phyloP scores from a whole-genome alignment of 192 early-diverging fungal genomes.

The Gryganskiella cystojenkinii region DNA sequence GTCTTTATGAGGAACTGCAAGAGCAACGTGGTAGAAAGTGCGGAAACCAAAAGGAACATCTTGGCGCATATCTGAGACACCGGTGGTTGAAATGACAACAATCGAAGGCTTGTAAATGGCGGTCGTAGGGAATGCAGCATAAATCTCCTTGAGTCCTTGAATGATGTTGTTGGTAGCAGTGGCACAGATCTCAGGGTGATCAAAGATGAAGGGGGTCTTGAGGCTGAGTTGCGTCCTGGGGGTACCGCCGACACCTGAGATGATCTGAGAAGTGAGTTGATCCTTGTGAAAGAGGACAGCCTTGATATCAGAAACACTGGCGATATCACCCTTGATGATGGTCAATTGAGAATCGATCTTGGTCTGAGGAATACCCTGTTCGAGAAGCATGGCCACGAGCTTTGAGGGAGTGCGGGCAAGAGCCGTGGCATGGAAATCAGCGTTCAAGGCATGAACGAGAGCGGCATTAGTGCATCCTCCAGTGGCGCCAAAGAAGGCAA shows the following conservation, averaged over 20 bases:
- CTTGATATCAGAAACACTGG: constrained; percentile 5
- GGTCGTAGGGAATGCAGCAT: constrained; percentile 5
- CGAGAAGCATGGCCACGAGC: constrained; percentile 39
- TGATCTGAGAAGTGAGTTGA: constrained; percentile 33
- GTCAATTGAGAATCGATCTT: constrained; percentile 30
- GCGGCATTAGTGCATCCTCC: too few species aligned
- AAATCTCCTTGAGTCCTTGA: constrained; percentile 25
- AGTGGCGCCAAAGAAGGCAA: too few species aligned
- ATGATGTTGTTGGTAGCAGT: constrained; percentile 18
- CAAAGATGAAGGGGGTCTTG: constrained; percentile 18
- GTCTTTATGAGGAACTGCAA: constrained; percentile 41
- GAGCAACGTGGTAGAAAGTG: constrained; percentile 19
- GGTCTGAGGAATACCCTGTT: constrained; percentile 19
- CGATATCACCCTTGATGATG: constrained; percentile 32
- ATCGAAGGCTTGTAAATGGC: constrained; percentile 25
- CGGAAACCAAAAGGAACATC: constrained; percentile 38
- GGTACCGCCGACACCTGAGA: constrained; percentile 41
- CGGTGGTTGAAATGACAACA: constrained; percentile 30
- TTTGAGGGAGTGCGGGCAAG: constrained; percentile 45
- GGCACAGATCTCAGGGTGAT: constrained; percentile 35
- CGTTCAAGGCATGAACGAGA: too few species aligned
- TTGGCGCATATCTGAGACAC: constrained; percentile 29
- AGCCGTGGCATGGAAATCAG: too few species aligned
- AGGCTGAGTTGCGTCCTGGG: constrained; percentile 15
- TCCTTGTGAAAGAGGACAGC: too few species aligned